A percentile compares a stretch with the other conserved stretches of the same genome.
These are phyloP conservation scores for Striga asiatica DNA, from an alignment of 257 asterid species.

Conservation along the genomic window DNA sequence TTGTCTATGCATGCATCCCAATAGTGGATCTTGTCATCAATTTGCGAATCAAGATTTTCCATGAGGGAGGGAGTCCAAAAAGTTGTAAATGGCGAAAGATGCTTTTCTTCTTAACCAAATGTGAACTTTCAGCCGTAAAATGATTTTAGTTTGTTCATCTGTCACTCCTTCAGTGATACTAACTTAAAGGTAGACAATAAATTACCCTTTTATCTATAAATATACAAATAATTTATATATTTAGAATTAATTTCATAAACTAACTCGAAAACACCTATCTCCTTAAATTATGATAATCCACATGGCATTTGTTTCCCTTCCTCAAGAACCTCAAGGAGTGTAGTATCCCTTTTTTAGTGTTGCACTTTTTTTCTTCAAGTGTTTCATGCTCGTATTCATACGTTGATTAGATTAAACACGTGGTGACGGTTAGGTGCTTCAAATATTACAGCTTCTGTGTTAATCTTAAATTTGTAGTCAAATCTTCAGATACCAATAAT, in stretches of 20 bases:
- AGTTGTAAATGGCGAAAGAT: no score
- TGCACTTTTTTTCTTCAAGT: not conserved
- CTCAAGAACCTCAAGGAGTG: not conserved
- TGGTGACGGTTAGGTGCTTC: not conserved
- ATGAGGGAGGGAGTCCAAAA: no score
- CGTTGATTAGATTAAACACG: not conserved
- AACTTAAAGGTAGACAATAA: no score
- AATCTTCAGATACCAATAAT: constrained; percentile 73
- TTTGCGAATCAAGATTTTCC: no score
- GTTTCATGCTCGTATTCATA: not conserved
- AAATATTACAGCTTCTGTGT: constrained; percentile 1
- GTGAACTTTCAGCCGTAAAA: no score
- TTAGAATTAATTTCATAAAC: no score
- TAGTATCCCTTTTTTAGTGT: not conserved
- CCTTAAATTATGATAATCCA: not conserved
- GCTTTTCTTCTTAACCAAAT: no score
- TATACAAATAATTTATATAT: no score
- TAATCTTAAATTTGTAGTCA: constrained; percentile 9
- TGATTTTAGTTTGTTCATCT: no score
- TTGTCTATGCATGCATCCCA: not conserved
- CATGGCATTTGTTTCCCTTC: not conserved
- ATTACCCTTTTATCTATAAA: no score
- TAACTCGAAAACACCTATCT: not conserved
- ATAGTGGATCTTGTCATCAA: no score
- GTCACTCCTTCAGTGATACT: no score